Percentiles rank a stretch among this genome's conserved stretches.
These are phyloP conservation scores for Mycena haematopus DNA, from an alignment of 768 basidiomycete genomes.

Conservation along the genomic window DNA sequence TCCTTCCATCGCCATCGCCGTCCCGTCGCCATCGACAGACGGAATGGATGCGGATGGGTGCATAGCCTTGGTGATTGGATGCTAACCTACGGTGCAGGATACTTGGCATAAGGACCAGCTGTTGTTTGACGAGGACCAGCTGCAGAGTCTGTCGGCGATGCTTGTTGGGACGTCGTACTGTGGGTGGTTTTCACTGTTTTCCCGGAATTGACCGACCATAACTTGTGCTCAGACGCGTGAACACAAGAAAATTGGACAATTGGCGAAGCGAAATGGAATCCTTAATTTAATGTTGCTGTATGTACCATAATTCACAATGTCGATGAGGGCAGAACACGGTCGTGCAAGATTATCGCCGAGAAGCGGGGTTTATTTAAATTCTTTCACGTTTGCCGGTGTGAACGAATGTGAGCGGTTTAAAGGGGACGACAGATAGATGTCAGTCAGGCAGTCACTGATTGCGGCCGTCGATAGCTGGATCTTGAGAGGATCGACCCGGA, in stretches of 20 bases:
- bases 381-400: conserved; percentile 22
- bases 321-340: background rate
- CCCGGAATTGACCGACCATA: conserved; percentile 1
- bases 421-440: conserved; percentile 25
- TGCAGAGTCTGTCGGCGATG: conserved; percentile 87
- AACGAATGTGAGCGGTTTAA: conserved; percentile 22
- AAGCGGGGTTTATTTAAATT: conserved; percentile 10
- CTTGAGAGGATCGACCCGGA: conserved; percentile 14
- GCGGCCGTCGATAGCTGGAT: conserved; percentile 21
- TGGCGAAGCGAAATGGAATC: background rate
- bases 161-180: conserved; percentile 90
- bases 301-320: conserved; percentile 16
- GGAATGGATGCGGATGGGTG: background rate
- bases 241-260: background rate
- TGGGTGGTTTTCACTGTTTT: conserved; percentile 43
- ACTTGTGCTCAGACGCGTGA: conserved; percentile 25
- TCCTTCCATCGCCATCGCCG: background rate
- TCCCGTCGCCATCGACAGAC: background rate
- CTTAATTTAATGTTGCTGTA: conserved; percentile 15
- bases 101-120: conserved; percentile 92
- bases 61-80: conserved; percentile 19
- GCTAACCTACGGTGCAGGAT: conserved; percentile 54
- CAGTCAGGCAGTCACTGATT: conserved; percentile 7
- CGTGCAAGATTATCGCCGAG: conserved; percentile 13
- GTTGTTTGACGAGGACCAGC: conserved; percentile 87